phyloP scores from a whole-genome alignment of 345 rosid genomes.

The Schrenkiella parvula region DNA sequence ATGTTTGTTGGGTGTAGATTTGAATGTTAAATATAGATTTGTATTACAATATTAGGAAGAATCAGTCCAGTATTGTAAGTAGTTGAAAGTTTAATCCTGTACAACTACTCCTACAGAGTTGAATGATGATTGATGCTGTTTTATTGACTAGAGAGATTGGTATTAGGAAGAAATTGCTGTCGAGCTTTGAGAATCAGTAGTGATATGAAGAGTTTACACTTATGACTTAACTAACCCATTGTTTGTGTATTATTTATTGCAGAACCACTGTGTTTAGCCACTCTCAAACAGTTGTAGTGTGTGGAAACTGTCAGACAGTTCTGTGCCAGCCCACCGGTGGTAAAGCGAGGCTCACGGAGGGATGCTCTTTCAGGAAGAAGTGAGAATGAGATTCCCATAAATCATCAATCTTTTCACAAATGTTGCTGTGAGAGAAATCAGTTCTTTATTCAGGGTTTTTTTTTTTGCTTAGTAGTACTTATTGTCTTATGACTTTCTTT shows the following conservation, averaged over 20 bases:
- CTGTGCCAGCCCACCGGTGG: constrained; percentile 58
- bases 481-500: not conserved
- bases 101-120: not conserved
- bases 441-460: not conserved
- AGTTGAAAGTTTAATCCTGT: not conserved
- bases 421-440: not conserved
- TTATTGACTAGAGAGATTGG: not conserved
- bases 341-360: constrained; percentile 45
- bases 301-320: constrained; percentile 50
- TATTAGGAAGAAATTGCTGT: not conserved
- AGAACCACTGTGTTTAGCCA: constrained; percentile 57
- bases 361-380: constrained; percentile 51
- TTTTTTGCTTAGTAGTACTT: not conserved
- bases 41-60: not conserved
- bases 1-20: not conserved
- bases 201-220: not conserved
- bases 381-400: constrained; percentile 6
- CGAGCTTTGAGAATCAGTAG: not conserved
- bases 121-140: not conserved
- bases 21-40: not conserved
- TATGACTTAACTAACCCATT: not conserved
- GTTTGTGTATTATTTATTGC: not conserved
- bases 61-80: not conserved
- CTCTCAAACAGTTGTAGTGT: constrained; percentile 53
- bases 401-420: not conserved